Conservation (phyloP, 1,284 basidiomycete species). For the Sporisorium scitamineum region DNA sequence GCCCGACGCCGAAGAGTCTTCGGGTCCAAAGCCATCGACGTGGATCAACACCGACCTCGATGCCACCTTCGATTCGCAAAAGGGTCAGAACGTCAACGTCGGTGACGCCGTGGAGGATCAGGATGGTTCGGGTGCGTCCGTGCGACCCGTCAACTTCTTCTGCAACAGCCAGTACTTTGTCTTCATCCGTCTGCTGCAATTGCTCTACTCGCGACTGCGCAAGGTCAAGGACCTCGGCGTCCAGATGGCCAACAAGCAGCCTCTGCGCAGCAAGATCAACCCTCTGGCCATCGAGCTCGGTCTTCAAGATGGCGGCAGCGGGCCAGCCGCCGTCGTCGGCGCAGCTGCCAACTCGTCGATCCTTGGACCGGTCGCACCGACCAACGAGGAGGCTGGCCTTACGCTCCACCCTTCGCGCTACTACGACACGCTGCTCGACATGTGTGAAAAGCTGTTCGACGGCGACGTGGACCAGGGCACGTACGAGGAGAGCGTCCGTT, state of each 20-base stretch:
- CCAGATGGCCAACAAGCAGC: slow-evolving; percentile 69
- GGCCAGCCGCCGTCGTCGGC: slow-evolving; percentile 68
- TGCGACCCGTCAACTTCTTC: slow-evolving; percentile 77
- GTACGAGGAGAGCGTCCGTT: slow-evolving; percentile 94
- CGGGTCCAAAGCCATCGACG: slow-evolving; percentile 68
- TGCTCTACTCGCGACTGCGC: slow-evolving; percentile 85
- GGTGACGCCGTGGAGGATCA: slow-evolving; percentile 40
- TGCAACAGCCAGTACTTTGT: slow-evolving; percentile 93
- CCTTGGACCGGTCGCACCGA: slow-evolving; percentile 43
- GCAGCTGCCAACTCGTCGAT: slow-evolving; percentile 45
- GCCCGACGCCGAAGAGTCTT: slow-evolving; percentile 26
- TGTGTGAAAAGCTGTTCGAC: slow-evolving; percentile 94
- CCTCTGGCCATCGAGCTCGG: slow-evolving; percentile 75
- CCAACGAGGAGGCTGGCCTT: slow-evolving; percentile 62
- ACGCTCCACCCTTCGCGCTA: slow-evolving; percentile 72
- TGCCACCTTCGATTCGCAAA: slow-evolving; percentile 55
- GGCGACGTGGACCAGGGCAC: slow-evolving; percentile 87
- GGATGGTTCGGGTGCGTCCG: slow-evolving; percentile 17
- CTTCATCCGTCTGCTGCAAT: slow-evolving; percentile 81
- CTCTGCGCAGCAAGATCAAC: slow-evolving; percentile 71
- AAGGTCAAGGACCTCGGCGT: slow-evolving; percentile 78
- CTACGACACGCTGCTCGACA: slow-evolving; percentile 88
- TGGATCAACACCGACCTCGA: slow-evolving; percentile 71
- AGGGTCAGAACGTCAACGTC: slow-evolving; percentile 42
- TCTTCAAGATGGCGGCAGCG: slow-evolving; percentile 74